A percentile compares a stretch with the other conserved stretches of the same genome.
Conservation (phyloP, 164 flowering plant species). For the Sextonia rubra region DNA sequence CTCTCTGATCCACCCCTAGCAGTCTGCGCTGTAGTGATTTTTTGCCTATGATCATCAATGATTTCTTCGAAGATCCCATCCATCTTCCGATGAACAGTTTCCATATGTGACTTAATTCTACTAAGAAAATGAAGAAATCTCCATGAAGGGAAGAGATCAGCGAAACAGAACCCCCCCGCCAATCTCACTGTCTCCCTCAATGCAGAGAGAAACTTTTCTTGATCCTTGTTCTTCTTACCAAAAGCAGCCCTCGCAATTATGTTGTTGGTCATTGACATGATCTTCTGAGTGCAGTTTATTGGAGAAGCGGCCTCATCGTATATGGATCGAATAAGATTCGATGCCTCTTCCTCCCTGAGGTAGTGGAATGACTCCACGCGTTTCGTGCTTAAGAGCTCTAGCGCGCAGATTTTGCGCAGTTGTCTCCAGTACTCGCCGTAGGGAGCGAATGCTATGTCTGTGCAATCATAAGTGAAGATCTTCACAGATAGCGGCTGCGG, state of each 20-base stretch:
- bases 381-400: conserved; percentile 16
- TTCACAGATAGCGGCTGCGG: background rate
- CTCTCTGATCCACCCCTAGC: background rate
- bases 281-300: conserved; percentile 15
- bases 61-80: conserved; percentile 22
- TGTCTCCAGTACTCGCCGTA: conserved; percentile 20
- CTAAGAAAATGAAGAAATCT: conserved; percentile 17
- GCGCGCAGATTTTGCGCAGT: conserved; percentile 14
- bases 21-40: background rate
- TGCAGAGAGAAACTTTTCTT: conserved; percentile 24
- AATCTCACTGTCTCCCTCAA: conserved; percentile 5
- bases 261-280: conserved; percentile 14
- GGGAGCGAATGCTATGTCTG: conserved; percentile 15
- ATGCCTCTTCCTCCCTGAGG: conserved; percentile 20
- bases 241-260: conserved; percentile 32
- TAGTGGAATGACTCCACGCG: conserved; percentile 13
- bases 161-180: conserved; percentile 28
- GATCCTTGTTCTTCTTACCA: conserved; percentile 28
- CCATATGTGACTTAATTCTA: conserved; percentile 19
- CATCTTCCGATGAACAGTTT: conserved; percentile 13
- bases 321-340: conserved; percentile 13
- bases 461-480: conserved; percentile 5
- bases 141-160: conserved; percentile 25
- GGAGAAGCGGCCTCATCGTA: conserved; percentile 2
- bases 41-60: conserved; percentile 20